Conservation (phyloP, 257 asterid genomes). For the Nicotiana benthamiana region DNA sequence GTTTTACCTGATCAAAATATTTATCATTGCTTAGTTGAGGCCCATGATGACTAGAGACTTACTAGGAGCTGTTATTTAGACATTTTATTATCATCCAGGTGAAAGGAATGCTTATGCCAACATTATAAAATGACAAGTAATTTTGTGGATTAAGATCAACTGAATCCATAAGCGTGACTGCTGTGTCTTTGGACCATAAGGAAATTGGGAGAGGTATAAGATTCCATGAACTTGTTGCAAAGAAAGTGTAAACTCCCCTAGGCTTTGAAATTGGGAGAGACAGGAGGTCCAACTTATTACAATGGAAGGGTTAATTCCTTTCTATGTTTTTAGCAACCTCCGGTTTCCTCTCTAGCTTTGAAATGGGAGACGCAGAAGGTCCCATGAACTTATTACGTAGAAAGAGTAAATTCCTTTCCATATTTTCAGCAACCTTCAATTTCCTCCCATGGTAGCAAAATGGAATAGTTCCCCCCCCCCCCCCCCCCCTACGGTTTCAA, state of each 20-base stretch:
- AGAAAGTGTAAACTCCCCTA: not conserved
- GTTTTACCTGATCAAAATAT: too few relatives aligned
- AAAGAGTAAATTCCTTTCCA: not conserved
- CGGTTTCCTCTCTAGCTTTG: not conserved
- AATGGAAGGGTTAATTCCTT: not conserved
- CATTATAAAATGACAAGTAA: not conserved
- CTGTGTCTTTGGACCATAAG: not conserved
- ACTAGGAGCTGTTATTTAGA: not conserved
- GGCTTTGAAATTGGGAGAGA: not conserved
- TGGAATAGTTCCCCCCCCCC: not conserved
- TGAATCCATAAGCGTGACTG: not conserved
- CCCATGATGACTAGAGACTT: not conserved
- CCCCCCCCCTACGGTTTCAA: not conserved
- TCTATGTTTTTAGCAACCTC: not conserved
- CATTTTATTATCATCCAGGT: not conserved
- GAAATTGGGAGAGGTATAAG: not conserved
- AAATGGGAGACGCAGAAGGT: not conserved
- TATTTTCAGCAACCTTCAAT: not conserved
- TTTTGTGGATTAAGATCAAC: not conserved
- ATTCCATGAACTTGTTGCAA: not conserved
- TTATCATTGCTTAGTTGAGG: not conserved
- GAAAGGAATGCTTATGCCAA: not conserved
- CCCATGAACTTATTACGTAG: not conserved
- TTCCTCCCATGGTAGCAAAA: not conserved
- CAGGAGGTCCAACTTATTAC: not conserved